These are phyloP conservation scores for Allium fistulosum DNA, from an alignment of 106 monocot species.

Conservation along the genomic window DNA sequence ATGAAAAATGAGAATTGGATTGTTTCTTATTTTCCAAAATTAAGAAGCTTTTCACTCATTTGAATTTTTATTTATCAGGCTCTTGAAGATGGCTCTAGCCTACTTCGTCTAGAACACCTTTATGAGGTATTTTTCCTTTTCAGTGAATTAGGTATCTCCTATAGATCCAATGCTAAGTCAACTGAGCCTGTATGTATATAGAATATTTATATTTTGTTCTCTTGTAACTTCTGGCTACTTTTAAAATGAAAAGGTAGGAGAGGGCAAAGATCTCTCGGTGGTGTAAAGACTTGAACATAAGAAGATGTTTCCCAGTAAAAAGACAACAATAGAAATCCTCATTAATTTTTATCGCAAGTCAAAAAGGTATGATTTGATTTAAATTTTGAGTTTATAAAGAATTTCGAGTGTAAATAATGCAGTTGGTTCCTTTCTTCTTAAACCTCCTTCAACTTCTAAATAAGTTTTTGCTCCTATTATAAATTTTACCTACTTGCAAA, in stretches of 20 bases:
- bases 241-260: constrained; percentile 38
- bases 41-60: neutral
- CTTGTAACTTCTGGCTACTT: too few species aligned
- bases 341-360: too few species aligned
- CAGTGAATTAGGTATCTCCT: neutral
- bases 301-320: constrained; percentile 71
- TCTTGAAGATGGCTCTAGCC: constrained; percentile 61
- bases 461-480: too few species aligned
- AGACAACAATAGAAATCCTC: constrained; percentile 21
- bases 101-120: constrained; percentile 86
- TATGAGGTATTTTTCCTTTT: constrained; percentile 50
- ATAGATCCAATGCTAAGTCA: too few species aligned
- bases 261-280: constrained; percentile 73
- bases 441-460: too few species aligned
- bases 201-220: too few species aligned
- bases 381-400: too few species aligned
- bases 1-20: neutral
- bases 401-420: too few species aligned
- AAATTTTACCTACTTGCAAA: too few species aligned
- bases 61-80: constrained; percentile 25
- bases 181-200: too few species aligned
- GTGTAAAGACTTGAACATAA: constrained; percentile 63
- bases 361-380: too few species aligned
- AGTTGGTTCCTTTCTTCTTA: too few species aligned
- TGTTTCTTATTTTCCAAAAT: neutral